These are phyloP conservation scores for Penstemon eatonii DNA, from an alignment of 257 asterid genomes.

Conservation along the genomic window DNA sequence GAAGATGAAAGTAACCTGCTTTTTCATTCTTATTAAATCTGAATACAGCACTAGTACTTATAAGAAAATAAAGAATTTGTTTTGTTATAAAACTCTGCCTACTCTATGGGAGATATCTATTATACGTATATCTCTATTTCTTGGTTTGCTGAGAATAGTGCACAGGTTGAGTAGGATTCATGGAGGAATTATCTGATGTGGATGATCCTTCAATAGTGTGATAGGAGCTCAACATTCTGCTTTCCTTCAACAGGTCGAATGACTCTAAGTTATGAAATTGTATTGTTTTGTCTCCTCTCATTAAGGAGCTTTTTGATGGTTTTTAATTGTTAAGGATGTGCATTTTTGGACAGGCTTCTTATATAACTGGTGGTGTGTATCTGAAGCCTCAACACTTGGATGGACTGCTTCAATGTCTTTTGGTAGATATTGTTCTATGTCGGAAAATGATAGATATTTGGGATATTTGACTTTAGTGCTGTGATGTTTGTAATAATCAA, in stretches of 20 bases:
- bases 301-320: slow-evolving; percentile 20
- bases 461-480: not conserved
- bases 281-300: slow-evolving; percentile 10
- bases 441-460: slow-evolving; percentile 1
- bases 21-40: too few species aligned
- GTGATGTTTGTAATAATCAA: too few species aligned
- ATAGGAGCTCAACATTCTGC: slow-evolving; percentile 90
- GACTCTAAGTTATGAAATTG: slow-evolving; percentile 10
- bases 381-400: slow-evolving; percentile 81
- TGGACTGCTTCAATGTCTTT: slow-evolving; percentile 78
- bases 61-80: too few species aligned
- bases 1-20: too few species aligned
- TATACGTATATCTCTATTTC: too few species aligned
- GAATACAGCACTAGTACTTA: too few species aligned
- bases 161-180: too few species aligned
- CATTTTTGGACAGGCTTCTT: slow-evolving; percentile 67
- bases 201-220: slow-evolving; percentile 18
- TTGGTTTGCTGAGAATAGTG: too few species aligned
- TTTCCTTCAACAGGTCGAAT: slow-evolving; percentile 86
- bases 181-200: too few species aligned
- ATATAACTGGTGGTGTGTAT: slow-evolving; percentile 85
- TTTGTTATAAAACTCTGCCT: too few species aligned
- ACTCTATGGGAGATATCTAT: too few species aligned
- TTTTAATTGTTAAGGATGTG: slow-evolving; percentile 25
- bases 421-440: slow-evolving; percentile 48